Base-by-base conservation (phyloP, 73 alveolate species). In the Paramecium bursaria region DNA sequence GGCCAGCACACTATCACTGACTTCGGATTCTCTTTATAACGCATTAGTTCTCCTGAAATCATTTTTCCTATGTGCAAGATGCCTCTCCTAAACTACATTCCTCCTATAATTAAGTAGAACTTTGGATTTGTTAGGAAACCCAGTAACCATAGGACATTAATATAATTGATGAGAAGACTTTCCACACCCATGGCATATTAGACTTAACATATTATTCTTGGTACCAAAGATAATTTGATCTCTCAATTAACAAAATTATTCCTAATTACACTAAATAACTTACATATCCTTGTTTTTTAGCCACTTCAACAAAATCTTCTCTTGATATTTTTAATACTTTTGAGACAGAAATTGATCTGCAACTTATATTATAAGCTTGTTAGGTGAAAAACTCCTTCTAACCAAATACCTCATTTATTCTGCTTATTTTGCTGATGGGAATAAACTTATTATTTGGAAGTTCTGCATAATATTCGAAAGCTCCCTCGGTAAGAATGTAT, bases 81-180 rank as follows among this genome's bases (percentile, higher is more conserved):
- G 1, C 29, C 80, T 30, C 9, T 61, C 80, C 9, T 61, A 2
- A 0, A 15, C 52, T 61, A 35, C 11, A 13, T 35, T 31, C 26
- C 42, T 61, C 1, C 54, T 39, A 35, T 61, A 61, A 15, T 30
- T n/a, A n/a, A 61, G 17, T 29, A 61, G 17, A 2, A 61, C 31
- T 35, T 61, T 61, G 0, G 80, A 23, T 61, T 35, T 61, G 42
- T 61, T 61, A 3, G 80, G 80, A 35, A 61, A 61, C 3, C 80
- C 80, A n/a, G 82, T 67, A 15, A 67, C 13, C 82, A 67, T 67
- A 15, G 80, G 80, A 35, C 80, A 61, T 61, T 61, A 17, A 35
- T 61, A 29, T 35, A 31, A 61, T 46, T 23, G 21, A 35, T 61
- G 80, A 9, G 80, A 35, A 5, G 55, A n/a, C 19, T 61, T 61